Base-by-base conservation (phyloP, 352 stramenopile genomes). In the Globisporangium cylindrosporum region DNA sequence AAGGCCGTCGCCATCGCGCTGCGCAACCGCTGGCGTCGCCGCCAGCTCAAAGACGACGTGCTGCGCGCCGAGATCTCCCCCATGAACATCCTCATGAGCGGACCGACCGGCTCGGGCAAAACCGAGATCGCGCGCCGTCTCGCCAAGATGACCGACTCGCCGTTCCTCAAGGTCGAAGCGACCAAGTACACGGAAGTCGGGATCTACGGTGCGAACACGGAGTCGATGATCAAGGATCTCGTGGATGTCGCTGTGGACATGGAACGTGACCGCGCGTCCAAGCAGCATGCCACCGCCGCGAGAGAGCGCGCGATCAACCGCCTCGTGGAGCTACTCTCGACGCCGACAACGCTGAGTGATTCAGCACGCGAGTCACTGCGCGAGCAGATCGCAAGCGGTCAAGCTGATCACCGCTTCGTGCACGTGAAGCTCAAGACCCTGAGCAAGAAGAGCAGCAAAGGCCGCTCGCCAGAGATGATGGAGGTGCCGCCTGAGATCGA, bases 21-120 rank as follows among this genome's bases (percentile, higher is more conserved):
- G 78, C 90, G 98, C 73, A 99, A 99, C 78, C 90, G 98, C 66
- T 99, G 98, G 97, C 91, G 98, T 59, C 92, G 98, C 12, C 89
- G 94, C 25, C 97, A 99, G 74, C 82, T 99, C 15, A 75, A 86
- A 29, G 91, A 94, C 60, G 91, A 98, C 54, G 71, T 73, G 38
- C 71, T 97, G 62, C 78, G 79, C 14, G 75, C 79, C n/a, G 91
- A 98, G 72, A 92, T 98, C 51, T 98, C 97, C 27, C 98, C 98
- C 53, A 98, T 99, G 80, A 99, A 99, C 80, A 99, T 99, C 59
- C 85, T 99, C 48, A 99, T 99, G 96, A 99, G 99, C 69, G 98
- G 98, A 1, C 97, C 97, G 25, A 99, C 97, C 25, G 98, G 98
- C 41, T 98, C 95, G 27, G 97, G 98, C 64, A 98, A 98, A 86